Conservation (phyloP, 768 basidiomycete species). For the Lactarius deliciosus region DNA sequence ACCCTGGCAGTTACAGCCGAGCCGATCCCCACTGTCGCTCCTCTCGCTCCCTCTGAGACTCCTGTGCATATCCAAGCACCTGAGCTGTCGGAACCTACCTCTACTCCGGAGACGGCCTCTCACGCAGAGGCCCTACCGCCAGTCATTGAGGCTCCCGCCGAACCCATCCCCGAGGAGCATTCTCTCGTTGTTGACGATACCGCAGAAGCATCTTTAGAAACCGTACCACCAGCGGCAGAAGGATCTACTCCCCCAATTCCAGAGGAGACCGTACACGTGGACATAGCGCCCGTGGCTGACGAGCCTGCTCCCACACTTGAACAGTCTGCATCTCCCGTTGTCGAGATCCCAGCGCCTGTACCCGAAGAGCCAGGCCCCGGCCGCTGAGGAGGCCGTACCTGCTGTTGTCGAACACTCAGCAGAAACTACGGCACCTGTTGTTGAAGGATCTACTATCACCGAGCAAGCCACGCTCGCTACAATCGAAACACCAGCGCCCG, state of each 20-base stretch:
- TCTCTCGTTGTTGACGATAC: background rate
- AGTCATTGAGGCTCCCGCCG: background rate
- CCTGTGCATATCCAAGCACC: background rate
- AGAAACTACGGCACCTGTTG: background rate
- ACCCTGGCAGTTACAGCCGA: background rate
- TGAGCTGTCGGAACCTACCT: background rate
- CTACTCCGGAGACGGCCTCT: background rate
- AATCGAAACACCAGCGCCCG: background rate
- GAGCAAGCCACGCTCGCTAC: background rate
- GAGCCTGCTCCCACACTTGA: constrained; percentile 1
- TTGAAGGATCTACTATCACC: background rate
- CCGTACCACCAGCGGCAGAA: background rate
- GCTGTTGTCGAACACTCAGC: background rate
- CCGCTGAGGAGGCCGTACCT: background rate
- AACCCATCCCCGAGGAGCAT: background rate
- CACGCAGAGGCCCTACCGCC: background rate
- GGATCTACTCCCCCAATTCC: background rate
- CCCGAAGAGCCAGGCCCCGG: background rate
- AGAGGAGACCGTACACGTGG: background rate
- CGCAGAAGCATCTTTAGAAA: background rate
- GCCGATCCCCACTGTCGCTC: background rate
- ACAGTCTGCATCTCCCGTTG: background rate
- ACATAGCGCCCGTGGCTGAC: background rate
- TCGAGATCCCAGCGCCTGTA: background rate
- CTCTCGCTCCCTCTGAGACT: background rate